Evolutionary conservation across 73 alveolate species (phyloP), one percentile per base, ranked within the genome.

Genomic region (Paramecium caudatum): DNA sequence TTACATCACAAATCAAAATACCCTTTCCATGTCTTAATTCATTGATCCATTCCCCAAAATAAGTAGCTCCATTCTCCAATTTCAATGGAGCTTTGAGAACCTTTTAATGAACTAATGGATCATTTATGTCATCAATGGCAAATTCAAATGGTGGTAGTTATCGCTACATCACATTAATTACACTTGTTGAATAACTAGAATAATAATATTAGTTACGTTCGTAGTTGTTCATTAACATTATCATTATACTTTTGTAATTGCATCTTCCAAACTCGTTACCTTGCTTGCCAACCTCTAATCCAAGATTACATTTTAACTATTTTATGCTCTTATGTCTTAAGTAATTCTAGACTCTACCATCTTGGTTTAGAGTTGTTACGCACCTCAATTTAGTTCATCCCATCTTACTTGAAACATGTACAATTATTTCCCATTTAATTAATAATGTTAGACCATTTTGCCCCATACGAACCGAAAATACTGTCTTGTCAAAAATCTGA

Each of bases 31-130:
- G 82, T 19, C 82, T 61, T 15, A 82, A 55, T 3, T 91, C 95
- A 23, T 49, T 62, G 7, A 80, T 62, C 93, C 93, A 91, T 87
- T 91, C 95, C 3, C 93, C 93, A 82, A 83, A 82, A 46, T 91
- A 87, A 1, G 61, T 91, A 36, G 95, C 95, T n/a, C 91, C 86
- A 19, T 86, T 91, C 17, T 86, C 93, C 82, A 91, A 62, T 84
- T 63, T 92, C 2, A 78, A 82, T 4, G 93, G 93, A 0, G 86
- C 93, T 86, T 61, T 86, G 6, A 86, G 74, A 37, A 36, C 87
- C 46, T 63, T 86, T 63, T 49, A 63, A 46, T 86, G 90, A 23
- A 55, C 32, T 16, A 49, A 12, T 21, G 90, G 84, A 61, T 84
- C 92, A 62, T 84, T 74, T 30, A 61, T 61, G 45, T 84, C 92